Conservation (phyloP, 1,284 basidiomycete species). For the Marasmius tenuissimus region DNA sequence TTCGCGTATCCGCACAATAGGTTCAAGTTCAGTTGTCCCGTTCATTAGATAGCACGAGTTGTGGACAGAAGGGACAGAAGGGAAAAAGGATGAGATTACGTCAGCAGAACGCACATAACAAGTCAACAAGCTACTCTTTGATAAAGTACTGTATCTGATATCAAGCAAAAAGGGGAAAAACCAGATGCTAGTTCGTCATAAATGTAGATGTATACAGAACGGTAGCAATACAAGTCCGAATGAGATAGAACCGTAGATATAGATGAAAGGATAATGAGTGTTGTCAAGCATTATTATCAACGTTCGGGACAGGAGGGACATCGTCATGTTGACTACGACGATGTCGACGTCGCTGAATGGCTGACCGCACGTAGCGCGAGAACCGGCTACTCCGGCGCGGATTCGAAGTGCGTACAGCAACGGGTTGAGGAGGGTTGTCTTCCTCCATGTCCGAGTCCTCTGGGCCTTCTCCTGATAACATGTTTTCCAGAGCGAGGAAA, state of each 20-base stretch:
- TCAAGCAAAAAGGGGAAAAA: no score
- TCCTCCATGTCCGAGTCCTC: conserved; percentile 11
- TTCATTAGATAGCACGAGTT: background rate
- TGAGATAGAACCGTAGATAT: background rate
- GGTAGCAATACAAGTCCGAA: background rate
- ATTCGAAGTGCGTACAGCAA: background rate
- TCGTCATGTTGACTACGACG: conserved; percentile 2
- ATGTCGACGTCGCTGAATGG: conserved; percentile 43
- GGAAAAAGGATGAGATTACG: background rate
- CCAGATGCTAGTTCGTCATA: background rate
- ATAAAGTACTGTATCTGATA: no score
- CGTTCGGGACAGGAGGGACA: background rate
- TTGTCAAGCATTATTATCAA: background rate
- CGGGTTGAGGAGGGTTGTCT: background rate
- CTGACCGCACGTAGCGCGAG: conserved; percentile 68
- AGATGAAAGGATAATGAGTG: background rate
- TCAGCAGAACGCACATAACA: background rate
- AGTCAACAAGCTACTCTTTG: no score
- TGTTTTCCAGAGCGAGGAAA: conserved; percentile 48
- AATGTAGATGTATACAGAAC: background rate
- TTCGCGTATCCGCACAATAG: conserved; percentile 75
- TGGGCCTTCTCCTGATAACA: conserved; percentile 37
- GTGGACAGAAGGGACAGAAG: background rate
- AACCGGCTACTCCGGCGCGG: conserved; percentile 44
- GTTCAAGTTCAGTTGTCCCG: conserved; percentile 48